Evolutionary conservation across 805 yeast genomes (phyloP).

Genomic region (Candida oleophila): DNA sequence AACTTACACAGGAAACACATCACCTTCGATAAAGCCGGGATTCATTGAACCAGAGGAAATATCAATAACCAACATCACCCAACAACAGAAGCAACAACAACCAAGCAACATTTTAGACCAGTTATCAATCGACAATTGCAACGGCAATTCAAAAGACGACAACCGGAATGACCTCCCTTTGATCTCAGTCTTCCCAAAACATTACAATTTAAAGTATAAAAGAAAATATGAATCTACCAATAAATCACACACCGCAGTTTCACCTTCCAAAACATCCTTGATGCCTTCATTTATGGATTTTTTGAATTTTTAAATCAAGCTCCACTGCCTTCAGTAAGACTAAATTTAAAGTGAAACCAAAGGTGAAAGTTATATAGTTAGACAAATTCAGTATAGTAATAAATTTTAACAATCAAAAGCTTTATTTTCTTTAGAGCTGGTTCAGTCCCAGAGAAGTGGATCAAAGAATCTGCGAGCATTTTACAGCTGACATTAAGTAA

Average conservation of each 20-base stretch:
- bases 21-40: background rate
- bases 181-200: background rate
- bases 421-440: conserved; percentile 15
- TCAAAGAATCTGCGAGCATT: too few relatives aligned
- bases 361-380: background rate
- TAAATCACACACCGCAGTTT: background rate
- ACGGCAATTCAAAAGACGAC: background rate
- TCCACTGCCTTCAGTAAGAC: background rate
- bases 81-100: too few relatives aligned
- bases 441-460: too few relatives aligned
- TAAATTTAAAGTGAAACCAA: background rate
- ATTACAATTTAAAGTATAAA: background rate
- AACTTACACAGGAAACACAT: background rate
- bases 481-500: too few relatives aligned
- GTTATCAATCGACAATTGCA: background rate
- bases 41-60: background rate
- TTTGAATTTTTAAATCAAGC: background rate
- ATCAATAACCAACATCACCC: background rate
- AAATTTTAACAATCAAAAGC: conserved; percentile 5
- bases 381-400: background rate
- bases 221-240: background rate
- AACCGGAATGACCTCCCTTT: background rate
- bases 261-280: background rate
- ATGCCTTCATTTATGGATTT: background rate
- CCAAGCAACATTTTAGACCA: background rate